Conservation (phyloP, 2,329 filamentous ascomycete species). For the Fusarium abutilonis region DNA sequence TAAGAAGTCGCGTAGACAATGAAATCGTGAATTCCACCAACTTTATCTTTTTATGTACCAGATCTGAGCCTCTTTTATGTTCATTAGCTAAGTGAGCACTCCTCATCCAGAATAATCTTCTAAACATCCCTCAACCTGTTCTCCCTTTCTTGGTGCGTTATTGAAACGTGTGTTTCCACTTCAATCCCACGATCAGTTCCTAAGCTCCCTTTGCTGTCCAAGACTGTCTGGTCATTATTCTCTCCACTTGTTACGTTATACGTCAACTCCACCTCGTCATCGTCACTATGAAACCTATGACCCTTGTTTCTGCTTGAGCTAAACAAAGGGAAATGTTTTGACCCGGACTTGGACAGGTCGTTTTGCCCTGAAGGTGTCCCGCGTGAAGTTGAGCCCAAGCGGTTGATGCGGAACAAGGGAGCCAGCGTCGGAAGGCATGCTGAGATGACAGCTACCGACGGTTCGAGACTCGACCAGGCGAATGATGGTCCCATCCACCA, state of each 20-base stretch:
- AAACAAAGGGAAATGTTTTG: conserved; percentile 11
- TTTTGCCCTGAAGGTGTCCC: conserved; percentile 17
- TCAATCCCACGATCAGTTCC: conserved; percentile 5
- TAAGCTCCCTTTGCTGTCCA: neutral
- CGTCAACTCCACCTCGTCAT: conserved; percentile 15
- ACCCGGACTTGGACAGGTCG: conserved; percentile 13
- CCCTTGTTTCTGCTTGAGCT: conserved; percentile 2
- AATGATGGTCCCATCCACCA: conserved; percentile 23
- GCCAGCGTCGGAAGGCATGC: conserved; percentile 7
- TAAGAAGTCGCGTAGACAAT: too few relatives aligned
- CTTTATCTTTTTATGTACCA: too few relatives aligned
- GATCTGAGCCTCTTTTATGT: too few relatives aligned
- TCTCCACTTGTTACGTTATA: conserved; percentile 8
- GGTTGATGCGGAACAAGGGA: conserved; percentile 10
- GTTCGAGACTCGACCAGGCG: conserved; percentile 22
- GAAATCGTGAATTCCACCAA: too few relatives aligned
- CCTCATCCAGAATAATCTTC: too few relatives aligned
- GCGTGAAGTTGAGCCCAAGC: neutral
- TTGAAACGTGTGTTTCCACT: conserved; percentile 4
- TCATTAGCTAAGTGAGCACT: too few relatives aligned
- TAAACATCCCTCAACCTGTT: too few relatives aligned
- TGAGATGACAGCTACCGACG: conserved; percentile 7
- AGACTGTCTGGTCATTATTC: neutral
- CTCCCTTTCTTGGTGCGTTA: conserved; percentile 5
- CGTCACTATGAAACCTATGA: conserved; percentile 5